A percentile compares a stretch with the other conserved stretches of the same genome.
These are phyloP conservation scores for Aspergillus sp. DNA, from an alignment of 2,329 filamentous ascomycete species.

Conservation along the genomic window DNA sequence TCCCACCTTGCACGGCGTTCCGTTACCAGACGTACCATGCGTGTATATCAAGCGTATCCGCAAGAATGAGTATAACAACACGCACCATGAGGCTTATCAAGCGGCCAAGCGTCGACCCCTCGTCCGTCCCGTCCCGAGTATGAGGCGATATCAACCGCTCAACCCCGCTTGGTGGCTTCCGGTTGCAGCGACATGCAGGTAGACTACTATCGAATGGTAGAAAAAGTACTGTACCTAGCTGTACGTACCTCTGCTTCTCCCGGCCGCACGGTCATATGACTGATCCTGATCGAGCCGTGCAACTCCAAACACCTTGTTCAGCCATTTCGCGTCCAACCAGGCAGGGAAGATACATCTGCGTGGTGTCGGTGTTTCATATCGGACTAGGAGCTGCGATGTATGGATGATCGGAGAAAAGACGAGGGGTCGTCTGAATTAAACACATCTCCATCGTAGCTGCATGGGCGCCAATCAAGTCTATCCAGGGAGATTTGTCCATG, in stretches of 20 bases:
- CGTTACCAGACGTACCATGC: too few species aligned
- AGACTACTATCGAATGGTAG: too few species aligned
- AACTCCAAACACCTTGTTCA: background rate
- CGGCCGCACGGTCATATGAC: background rate
- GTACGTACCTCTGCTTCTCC: background rate
- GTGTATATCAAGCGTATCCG: too few species aligned
- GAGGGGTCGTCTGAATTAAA: background rate
- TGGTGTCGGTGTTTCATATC: slow-evolving; percentile 3
- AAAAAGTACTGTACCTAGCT: background rate
- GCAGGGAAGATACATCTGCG: background rate
- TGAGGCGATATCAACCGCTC: background rate
- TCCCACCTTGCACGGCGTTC: too few species aligned
- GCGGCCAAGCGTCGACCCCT: background rate
- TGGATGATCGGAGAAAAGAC: background rate
- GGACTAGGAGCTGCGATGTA: background rate
- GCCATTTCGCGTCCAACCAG: background rate
- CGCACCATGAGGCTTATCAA: background rate
- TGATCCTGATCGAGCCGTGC: background rate
- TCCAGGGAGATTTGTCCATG: too few species aligned
- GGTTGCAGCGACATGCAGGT: slow-evolving; percentile 20
- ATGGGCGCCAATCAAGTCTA: background rate
- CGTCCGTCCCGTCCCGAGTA: background rate
- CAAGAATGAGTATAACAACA: too few species aligned
- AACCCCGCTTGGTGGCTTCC: slow-evolving; percentile 18
- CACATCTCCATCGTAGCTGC: background rate